Evolutionary conservation across 441 rosid species (phyloP).

Genomic region (Viola pubescens): DNA sequence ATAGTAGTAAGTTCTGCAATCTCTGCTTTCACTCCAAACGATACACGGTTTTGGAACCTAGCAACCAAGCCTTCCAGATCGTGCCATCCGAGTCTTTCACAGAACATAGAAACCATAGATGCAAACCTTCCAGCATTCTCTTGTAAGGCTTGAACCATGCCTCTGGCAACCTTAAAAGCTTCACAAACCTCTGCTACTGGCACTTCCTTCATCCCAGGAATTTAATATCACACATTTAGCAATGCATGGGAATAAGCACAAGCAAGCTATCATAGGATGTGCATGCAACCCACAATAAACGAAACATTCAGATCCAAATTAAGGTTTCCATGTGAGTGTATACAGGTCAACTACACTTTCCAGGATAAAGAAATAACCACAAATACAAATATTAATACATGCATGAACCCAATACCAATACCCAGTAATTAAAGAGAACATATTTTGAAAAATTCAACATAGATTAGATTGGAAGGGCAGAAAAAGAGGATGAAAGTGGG

Average conservation of each 20-base stretch:
- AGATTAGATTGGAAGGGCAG: slow-evolving; percentile 5
- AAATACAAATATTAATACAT: not conserved
- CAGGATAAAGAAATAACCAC: not conserved
- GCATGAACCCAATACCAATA: slow-evolving; percentile 1
- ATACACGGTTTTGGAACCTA: slow-evolving; percentile 95
- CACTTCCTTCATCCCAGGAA: slow-evolving; percentile 64
- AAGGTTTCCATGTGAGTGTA: not conserved
- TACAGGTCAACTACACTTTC: not conserved
- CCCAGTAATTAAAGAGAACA: not conserved
- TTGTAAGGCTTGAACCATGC: slow-evolving; percentile 96
- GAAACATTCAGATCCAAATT: not conserved
- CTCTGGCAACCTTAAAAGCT: slow-evolving; percentile 93
- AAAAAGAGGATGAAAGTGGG: slow-evolving; percentile 11
- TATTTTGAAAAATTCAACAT: not conserved
- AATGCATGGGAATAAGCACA: slow-evolving; percentile 12
- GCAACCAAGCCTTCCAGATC: slow-evolving; percentile 91
- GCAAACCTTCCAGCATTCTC: slow-evolving; percentile 99
- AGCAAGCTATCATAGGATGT: not conserved
- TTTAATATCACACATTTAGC: slow-evolving; percentile 20
- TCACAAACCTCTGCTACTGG: slow-evolving; percentile 94
- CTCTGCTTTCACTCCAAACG: slow-evolving; percentile 98
- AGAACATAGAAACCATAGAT: slow-evolving; percentile 93
- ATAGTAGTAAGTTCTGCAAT: slow-evolving; percentile 93
- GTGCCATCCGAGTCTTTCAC: slow-evolving; percentile 98
- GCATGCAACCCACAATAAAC: not conserved